Evolutionary conservation across 306 rosid genomes (phyloP), one percentile per base, ranked within the genome.

Genomic region (Delonix regia): DNA sequence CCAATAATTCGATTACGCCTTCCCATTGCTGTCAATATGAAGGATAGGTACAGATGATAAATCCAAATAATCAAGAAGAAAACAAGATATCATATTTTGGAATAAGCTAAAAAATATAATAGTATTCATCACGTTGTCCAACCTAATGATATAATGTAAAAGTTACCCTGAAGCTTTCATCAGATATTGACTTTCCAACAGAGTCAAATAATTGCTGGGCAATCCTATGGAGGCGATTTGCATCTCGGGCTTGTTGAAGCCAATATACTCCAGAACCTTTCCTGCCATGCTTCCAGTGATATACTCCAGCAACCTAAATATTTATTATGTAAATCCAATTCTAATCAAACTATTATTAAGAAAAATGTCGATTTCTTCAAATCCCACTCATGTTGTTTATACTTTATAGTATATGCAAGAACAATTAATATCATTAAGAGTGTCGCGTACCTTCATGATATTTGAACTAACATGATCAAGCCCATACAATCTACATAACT

Each of bases 251-350:
- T 82, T 89, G 97, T 83, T 86, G 97, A 87, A 94, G 99, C 99
- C 97, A 94, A 81, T 78, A 92, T 75, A 92, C 89, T 77, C 98
- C 98, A 80, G 86, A 78, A 79, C 97, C 98, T 83, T 89, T 92
- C 77, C 87, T 85, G 45, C 99, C 99, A 82, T 95, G 98, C 90
- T 95, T 95, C 98, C 98, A 95, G 76, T 91, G 90, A 84, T 86
- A 78, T 56, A 95, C 90, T 81, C 98, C 99, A 69, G 99, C 96
- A 83, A 91, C 84, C 98, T 95, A 77, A 71, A 78, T 39, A 84
- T 74, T 76, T 7, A 78, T 60, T 42, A 41, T 72, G 67, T 56
- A 65, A 48, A 49, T 65, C 71, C 36, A 69, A 53, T 62, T 66
- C 41, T 48, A 19, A 38, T 80, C 28, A 45, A 72, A n/a, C n/a